Conservation (phyloP, 768 basidiomycete genomes). For the Tremella mesenterica region DNA sequence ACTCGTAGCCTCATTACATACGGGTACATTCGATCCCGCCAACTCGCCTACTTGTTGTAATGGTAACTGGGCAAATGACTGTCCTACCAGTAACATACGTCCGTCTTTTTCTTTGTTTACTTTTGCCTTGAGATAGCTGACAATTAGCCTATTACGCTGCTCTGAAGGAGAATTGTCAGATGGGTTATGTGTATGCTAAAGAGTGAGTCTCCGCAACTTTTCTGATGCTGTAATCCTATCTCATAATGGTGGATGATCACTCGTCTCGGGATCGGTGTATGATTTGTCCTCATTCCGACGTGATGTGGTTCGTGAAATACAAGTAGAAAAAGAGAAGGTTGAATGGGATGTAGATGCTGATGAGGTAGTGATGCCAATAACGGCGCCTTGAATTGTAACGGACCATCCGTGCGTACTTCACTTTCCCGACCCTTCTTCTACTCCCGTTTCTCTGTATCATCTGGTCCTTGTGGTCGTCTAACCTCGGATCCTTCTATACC, state of each 20-base stretch:
- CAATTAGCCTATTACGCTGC: slow-evolving; percentile 13
- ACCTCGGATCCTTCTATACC: too few relatives aligned
- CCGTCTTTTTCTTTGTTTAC: not conserved
- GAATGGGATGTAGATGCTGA: too few relatives aligned
- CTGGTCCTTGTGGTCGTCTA: too few relatives aligned
- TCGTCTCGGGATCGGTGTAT: not conserved
- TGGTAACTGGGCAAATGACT: not conserved
- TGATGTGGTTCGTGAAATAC: too few relatives aligned
- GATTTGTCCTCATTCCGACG: not conserved
- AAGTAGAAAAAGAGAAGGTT: too few relatives aligned
- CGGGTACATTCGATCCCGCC: slow-evolving; percentile 2
- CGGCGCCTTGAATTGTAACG: not conserved
- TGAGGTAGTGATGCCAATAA: not conserved
- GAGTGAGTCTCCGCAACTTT: too few relatives aligned
- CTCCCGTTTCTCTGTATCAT: too few relatives aligned
- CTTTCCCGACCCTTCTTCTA: too few relatives aligned
- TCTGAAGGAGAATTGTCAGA: slow-evolving; percentile 11
- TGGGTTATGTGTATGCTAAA: slow-evolving; percentile 14
- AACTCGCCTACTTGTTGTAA: slow-evolving; percentile 11
- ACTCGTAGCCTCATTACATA: not conserved
- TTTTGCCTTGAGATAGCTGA: not conserved
- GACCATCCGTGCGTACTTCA: too few relatives aligned
- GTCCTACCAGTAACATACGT: slow-evolving; percentile 12
- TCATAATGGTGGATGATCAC: not conserved
- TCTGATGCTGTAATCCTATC: too few relatives aligned